phyloP scores from a whole-genome alignment of 345 rosid genomes.

The Draba incana region DNA sequence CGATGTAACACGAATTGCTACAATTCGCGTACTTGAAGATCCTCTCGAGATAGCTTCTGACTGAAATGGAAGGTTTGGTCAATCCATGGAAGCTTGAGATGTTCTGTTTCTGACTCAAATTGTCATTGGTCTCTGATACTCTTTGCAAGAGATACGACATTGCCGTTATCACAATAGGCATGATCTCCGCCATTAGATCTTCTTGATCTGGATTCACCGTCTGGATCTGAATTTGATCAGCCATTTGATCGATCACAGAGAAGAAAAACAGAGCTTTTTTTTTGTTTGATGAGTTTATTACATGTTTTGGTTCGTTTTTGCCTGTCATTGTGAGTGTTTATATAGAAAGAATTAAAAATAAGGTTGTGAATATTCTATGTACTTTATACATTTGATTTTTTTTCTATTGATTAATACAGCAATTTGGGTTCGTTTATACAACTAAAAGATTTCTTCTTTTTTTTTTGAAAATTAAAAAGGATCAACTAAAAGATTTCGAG shows the following conservation, averaged over 20 bases:
- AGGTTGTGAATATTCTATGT: neutral
- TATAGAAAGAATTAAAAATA: slow-evolving; percentile 17
- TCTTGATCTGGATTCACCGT: slow-evolving; percentile 29
- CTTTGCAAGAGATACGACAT: slow-evolving; percentile 65
- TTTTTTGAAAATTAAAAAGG: too few species aligned
- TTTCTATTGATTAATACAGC: neutral
- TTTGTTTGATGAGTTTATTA: slow-evolving; percentile 23
- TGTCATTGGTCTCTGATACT: slow-evolving; percentile 66
- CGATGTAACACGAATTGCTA: slow-evolving; percentile 74
- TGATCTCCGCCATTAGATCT: slow-evolving; percentile 36
- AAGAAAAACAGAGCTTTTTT: slow-evolving; percentile 18
- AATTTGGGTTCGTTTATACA: neutral
- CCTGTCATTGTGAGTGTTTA: slow-evolving; percentile 28
- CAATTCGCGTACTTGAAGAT: slow-evolving; percentile 77
- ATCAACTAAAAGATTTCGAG: neutral
- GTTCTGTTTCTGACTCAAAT: slow-evolving; percentile 45
- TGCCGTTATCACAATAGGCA: slow-evolving; percentile 56
- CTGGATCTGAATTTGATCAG: slow-evolving; percentile 34
- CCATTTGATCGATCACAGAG: slow-evolving; percentile 21
- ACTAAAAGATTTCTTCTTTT: neutral
- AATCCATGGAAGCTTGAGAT: slow-evolving; percentile 63
- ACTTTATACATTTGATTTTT: slow-evolving; percentile 1
- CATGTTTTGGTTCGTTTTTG: slow-evolving; percentile 21
- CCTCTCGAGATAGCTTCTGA: slow-evolving; percentile 70
- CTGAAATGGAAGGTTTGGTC: slow-evolving; percentile 58